Conservation (phyloP, 1,284 basidiomycete species). For the Irpex rosettiformis region DNA sequence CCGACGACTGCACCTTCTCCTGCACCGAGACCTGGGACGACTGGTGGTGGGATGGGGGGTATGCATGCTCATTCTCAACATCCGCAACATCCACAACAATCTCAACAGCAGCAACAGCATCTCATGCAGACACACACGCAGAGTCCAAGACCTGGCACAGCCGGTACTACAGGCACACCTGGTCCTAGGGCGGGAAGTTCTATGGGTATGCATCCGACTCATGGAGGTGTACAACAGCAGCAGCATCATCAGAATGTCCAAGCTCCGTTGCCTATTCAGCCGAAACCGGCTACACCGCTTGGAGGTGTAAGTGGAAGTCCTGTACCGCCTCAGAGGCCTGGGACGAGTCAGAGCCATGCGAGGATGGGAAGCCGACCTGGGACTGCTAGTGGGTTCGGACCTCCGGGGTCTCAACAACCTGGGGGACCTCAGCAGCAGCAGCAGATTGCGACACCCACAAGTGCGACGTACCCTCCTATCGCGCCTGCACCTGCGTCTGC, state of each 20-base stretch:
- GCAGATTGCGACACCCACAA: conserved; percentile 17
- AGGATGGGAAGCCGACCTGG: conserved; percentile 19
- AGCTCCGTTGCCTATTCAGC: background rate
- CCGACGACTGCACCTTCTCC: conserved; percentile 15
- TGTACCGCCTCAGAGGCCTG: conserved; percentile 8
- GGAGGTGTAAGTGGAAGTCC: conserved; percentile 4
- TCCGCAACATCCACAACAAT: too few species aligned
- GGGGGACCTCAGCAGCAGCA: conserved; percentile 18
- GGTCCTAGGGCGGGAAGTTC: conserved; percentile 9
- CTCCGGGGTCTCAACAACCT: conserved; percentile 19
- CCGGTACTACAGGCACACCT: conserved; percentile 8
- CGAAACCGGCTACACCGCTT: background rate
- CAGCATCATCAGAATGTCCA: conserved; percentile 3
- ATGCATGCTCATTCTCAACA: conserved; percentile 21
- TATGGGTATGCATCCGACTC: conserved; percentile 3
- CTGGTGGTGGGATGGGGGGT: conserved; percentile 18
- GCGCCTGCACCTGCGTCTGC: conserved; percentile 23
- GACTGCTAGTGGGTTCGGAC: conserved; percentile 18
- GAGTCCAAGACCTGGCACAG: conserved; percentile 11
- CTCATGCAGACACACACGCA: conserved; percentile 6
- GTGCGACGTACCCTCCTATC: conserved; percentile 23
- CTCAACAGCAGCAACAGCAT: conserved; percentile 19
- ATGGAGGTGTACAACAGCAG: background rate
- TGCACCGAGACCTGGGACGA: conserved; percentile 32
- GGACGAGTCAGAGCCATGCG: conserved; percentile 16